Percentiles rank a stretch among this genome's conserved stretches.
Evolutionary conservation across 768 basidiomycete genomes (phyloP).

Genomic region (Clitopilus hobsonii): DNA sequence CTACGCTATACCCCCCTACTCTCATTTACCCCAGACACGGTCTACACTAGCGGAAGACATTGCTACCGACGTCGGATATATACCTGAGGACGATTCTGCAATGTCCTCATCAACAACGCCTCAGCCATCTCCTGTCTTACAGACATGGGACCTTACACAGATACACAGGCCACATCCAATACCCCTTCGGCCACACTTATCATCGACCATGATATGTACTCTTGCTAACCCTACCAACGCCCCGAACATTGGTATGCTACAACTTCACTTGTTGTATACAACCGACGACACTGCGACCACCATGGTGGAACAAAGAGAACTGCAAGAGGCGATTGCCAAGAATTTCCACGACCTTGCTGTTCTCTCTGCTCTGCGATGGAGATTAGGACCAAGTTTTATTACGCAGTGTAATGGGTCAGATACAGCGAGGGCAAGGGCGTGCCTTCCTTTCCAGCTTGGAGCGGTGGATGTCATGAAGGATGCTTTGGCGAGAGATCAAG

Average conservation of each 20-base stretch:
- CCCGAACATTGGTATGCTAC: slow-evolving; percentile 57
- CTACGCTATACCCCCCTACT: slow-evolving; percentile 43
- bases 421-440: slow-evolving; percentile 29
- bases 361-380: slow-evolving; percentile 47
- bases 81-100: slow-evolving; percentile 23
- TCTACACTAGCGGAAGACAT: slow-evolving; percentile 28
- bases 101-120: slow-evolving; percentile 14
- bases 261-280: slow-evolving; percentile 34
- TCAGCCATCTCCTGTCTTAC: slow-evolving; percentile 2
- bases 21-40: slow-evolving; percentile 35
- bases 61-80: slow-evolving; percentile 27
- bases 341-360: slow-evolving; percentile 71
- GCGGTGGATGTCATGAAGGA: slow-evolving; percentile 62
- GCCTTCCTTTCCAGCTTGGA: slow-evolving; percentile 70
- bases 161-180: slow-evolving; percentile 23
- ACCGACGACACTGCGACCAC: slow-evolving; percentile 17
- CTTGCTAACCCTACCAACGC: slow-evolving; percentile 39
- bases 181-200: slow-evolving; percentile 49
- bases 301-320: slow-evolving; percentile 25
- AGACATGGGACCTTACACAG: not conserved
- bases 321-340: slow-evolving; percentile 53
- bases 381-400: slow-evolving; percentile 27
- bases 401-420: not conserved
- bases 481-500: slow-evolving; percentile 31
- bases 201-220: slow-evolving; percentile 54